Percentiles rank a stretch among this genome's conserved stretches.
Conservation (phyloP, 257 asterid genomes). For the Coffea eugenioides region DNA sequence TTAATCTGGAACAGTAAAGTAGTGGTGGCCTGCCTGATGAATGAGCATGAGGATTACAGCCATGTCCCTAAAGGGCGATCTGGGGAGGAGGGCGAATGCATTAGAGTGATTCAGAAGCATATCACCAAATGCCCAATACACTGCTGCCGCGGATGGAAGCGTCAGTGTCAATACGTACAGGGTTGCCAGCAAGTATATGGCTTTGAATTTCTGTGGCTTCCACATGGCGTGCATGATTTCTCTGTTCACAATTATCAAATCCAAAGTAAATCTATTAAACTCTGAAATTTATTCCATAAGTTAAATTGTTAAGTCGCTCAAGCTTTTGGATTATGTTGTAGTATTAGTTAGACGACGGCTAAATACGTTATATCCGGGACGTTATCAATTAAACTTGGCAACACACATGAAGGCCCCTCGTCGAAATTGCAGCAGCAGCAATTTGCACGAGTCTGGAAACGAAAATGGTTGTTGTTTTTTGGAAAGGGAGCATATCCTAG, state of each 20-base stretch:
- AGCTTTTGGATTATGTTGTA: too few species aligned
- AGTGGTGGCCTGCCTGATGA: constrained; percentile 58
- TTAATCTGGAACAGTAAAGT: background rate
- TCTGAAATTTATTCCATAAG: background rate
- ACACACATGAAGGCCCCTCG: background rate
- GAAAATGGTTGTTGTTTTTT: background rate
- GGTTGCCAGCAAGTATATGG: constrained; percentile 75
- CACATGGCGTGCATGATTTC: constrained; percentile 99
- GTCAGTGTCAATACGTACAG: constrained; percentile 81
- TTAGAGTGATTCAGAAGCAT: constrained; percentile 84
- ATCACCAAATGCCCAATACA: constrained; percentile 96
- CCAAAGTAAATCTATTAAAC: background rate
- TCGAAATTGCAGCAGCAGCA: too few species aligned
- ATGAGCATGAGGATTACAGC: constrained; percentile 94
- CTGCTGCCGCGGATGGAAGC: constrained; percentile 89
- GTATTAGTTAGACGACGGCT: background rate
- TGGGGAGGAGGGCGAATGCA: constrained; percentile 86
- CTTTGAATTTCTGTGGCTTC: constrained; percentile 95
- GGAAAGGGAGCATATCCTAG: background rate
- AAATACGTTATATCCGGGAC: too few species aligned
- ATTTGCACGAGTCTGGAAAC: too few species aligned
- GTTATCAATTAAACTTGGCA: background rate
- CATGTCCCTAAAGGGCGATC: constrained; percentile 77
- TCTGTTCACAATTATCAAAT: constrained; percentile 42
- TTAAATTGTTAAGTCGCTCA: background rate